Conservation (phyloP, 1,284 basidiomycete species). For the Leccinum pallidistipes region DNA sequence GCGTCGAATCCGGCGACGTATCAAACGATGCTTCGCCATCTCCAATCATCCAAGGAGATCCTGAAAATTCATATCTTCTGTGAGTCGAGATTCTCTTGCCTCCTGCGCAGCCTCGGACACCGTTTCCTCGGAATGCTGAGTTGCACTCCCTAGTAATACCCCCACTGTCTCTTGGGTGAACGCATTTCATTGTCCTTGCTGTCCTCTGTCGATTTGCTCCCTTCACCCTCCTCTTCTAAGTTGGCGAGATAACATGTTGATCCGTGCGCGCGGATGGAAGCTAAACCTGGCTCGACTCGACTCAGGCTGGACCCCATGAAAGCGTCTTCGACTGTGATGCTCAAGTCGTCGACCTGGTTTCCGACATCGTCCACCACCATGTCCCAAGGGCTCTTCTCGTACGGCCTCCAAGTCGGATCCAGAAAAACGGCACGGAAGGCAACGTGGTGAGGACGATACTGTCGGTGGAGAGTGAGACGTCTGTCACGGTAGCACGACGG, state of each 20-base stretch:
- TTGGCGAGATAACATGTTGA: constrained; percentile 20
- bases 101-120: too few relatives aligned
- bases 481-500: constrained; percentile 44
- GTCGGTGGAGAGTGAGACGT: constrained; percentile 48
- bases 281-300: constrained; percentile 21
- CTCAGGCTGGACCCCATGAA: constrained; percentile 25
- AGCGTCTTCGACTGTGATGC: constrained; percentile 16
- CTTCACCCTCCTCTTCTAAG: constrained; percentile 29
- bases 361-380: constrained; percentile 14
- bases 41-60: too few relatives aligned
- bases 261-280: constrained; percentile 9
- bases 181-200: constrained; percentile 12
- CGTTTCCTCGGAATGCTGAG: background rate
- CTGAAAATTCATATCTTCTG: too few relatives aligned
- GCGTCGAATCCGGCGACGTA: background rate
- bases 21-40: background rate
- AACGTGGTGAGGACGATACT: constrained; percentile 58
- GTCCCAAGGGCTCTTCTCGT: constrained; percentile 28
- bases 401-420: constrained; percentile 27
- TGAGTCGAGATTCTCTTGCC: too few relatives aligned
- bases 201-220: constrained; percentile 14
- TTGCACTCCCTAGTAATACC: background rate
- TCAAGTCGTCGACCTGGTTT: constrained; percentile 3
- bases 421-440: constrained; percentile 53
- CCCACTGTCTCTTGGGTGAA: constrained; percentile 22